Conservation (phyloP, 495 filamentous ascomycete species). For the Lasiosphaeris hirsuta region DNA sequence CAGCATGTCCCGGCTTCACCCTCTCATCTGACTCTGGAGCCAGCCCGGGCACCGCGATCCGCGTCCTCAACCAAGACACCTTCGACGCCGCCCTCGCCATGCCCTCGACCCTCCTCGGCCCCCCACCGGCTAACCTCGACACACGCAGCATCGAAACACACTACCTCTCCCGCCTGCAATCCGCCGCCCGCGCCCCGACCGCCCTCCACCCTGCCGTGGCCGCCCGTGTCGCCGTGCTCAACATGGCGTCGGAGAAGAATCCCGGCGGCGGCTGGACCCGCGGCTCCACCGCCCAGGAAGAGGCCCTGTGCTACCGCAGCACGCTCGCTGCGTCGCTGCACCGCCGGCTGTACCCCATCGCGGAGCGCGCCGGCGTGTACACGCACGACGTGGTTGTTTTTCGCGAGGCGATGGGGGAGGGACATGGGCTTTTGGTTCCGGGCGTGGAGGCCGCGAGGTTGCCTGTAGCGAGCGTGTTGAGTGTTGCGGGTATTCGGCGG, state of each 20-base stretch:
- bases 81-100: constrained; percentile 49
- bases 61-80: constrained; percentile 49
- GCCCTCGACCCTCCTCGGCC: constrained; percentile 11
- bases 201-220: constrained; percentile 19
- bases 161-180: constrained; percentile 1
- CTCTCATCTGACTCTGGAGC: constrained; percentile 12
- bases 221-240: constrained; percentile 52
- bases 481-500: constrained; percentile 49
- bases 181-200: constrained; percentile 1
- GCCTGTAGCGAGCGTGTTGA: constrained; percentile 54
- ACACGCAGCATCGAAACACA: not conserved
- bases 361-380: constrained; percentile 46
- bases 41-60: constrained; percentile 28
- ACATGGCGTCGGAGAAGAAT: constrained; percentile 52
- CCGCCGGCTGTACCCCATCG: constrained; percentile 49
- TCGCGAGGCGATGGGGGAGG: constrained; percentile 38
- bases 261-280: constrained; percentile 56
- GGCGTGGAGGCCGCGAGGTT: constrained; percentile 25
- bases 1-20: constrained; percentile 21
- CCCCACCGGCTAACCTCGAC: not conserved
- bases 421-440: constrained; percentile 39
- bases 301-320: constrained; percentile 62
- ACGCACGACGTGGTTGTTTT: constrained; percentile 56
- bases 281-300: constrained; percentile 60
- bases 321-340: constrained; percentile 53